Conservation (phyloP, 2,329 filamentous ascomycete species). For the Fusarium falciforme region DNA sequence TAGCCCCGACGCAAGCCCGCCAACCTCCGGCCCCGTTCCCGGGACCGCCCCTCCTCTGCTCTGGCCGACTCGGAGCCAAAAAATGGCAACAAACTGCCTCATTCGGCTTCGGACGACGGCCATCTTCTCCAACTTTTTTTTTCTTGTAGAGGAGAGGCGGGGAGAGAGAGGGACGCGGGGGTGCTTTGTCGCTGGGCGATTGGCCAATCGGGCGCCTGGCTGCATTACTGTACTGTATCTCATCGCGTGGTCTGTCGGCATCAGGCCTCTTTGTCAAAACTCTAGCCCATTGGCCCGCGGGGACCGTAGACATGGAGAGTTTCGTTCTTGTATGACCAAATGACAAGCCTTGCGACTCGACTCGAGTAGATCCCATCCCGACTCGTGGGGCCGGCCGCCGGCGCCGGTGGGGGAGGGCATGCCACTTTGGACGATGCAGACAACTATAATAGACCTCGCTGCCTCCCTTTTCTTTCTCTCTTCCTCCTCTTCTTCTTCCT, state of each 20-base stretch:
- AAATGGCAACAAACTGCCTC: background rate
- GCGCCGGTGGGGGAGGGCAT: constrained; percentile 17
- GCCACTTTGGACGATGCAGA: background rate
- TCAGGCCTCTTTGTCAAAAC: background rate
- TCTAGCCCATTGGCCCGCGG: background rate
- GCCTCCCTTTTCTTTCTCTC: background rate
- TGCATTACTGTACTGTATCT: background rate
- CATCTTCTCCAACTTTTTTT: constrained; percentile 8
- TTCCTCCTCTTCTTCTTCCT: background rate
- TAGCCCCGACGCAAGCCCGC: constrained; percentile 20
- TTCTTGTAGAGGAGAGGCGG: background rate
- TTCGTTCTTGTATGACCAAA: background rate
- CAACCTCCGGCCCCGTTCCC: constrained; percentile 10
- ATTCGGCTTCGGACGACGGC: background rate
- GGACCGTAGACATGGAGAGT: background rate
- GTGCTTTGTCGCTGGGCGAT: constrained; percentile 1
- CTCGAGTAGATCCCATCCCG: constrained; percentile 2
- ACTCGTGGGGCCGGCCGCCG: constrained; percentile 31
- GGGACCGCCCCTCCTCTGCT: background rate
- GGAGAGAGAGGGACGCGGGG: constrained; percentile 19
- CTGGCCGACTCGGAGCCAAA: background rate
- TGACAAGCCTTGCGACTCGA: background rate
- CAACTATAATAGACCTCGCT: constrained; percentile 32
- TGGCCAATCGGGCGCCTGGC: constrained; percentile 17
- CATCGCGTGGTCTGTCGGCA: background rate